Conservation (phyloP, 352 stramenopile species). For the Phytopythium cucurbitacearum region DNA sequence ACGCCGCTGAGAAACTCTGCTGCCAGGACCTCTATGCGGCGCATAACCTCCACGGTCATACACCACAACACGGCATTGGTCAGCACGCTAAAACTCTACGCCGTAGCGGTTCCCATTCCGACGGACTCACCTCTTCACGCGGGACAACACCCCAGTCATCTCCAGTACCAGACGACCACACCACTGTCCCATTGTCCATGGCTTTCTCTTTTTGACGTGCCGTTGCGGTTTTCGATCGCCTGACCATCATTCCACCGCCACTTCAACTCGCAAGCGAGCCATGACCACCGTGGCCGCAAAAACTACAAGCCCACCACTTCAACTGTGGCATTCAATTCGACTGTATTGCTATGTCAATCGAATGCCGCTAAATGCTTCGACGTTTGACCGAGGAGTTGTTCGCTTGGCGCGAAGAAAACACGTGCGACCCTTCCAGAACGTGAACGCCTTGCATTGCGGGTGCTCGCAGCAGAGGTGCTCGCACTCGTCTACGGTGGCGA, state of each 20-base stretch:
- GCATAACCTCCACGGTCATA: slow-evolving; percentile 32
- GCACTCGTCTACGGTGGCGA: slow-evolving; percentile 56
- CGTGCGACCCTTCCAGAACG: slow-evolving; percentile 62
- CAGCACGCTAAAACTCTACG: not conserved
- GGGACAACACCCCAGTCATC: slow-evolving; percentile 12
- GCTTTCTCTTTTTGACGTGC: not conserved
- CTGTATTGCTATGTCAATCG: slow-evolving; percentile 26
- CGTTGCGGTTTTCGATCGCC: not conserved
- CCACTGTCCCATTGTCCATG: slow-evolving; percentile 1
- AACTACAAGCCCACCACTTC: slow-evolving; percentile 2
- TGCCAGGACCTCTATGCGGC: slow-evolving; percentile 50
- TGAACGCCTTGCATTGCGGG: slow-evolving; percentile 56
- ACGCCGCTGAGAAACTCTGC: slow-evolving; percentile 53
- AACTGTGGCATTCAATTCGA: too few relatives aligned
- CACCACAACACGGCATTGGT: not conserved
- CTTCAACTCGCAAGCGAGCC: not conserved
- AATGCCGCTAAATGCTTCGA: slow-evolving; percentile 57
- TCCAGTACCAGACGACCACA: not conserved
- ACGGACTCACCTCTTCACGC: slow-evolving; percentile 35
- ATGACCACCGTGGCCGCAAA: not conserved
- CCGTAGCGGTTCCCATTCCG: not conserved
- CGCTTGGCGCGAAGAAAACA: slow-evolving; percentile 57
- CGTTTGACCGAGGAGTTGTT: slow-evolving; percentile 34
- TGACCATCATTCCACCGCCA: slow-evolving; percentile 1
- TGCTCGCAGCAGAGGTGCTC: slow-evolving; percentile 62